phyloP scores from a whole-genome alignment of 345 rosid genomes.

The Pistacia vera region DNA sequence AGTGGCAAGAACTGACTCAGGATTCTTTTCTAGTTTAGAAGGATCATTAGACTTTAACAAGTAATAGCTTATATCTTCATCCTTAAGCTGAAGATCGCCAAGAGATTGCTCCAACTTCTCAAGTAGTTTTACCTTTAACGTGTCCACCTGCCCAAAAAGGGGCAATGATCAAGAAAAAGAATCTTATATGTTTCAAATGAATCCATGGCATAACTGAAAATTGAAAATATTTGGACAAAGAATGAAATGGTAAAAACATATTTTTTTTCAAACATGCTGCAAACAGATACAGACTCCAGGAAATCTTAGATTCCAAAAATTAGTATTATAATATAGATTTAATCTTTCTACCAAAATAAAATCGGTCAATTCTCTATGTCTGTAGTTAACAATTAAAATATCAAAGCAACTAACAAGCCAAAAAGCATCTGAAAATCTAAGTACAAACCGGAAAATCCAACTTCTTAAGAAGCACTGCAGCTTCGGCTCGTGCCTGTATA shows the following conservation, averaged over 20 bases:
- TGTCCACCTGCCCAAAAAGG: conserved; percentile 64
- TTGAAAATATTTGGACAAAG: not conserved
- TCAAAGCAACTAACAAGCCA: conserved; percentile 9
- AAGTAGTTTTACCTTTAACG: conserved; percentile 77
- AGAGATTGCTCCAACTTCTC: conserved; percentile 92
- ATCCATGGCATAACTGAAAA: not conserved
- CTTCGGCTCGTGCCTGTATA: conserved; percentile 95
- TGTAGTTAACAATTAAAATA: not conserved
- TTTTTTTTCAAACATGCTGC: not conserved
- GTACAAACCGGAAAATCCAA: conserved; percentile 89
- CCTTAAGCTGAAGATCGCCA: conserved; percentile 66
- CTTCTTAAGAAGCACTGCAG: conserved; percentile 94
- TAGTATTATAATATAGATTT: not conserved
- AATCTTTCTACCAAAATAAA: conserved; percentile 1
- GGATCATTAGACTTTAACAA: conserved; percentile 42
- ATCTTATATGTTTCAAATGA: not conserved
- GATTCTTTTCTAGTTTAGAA: conserved; percentile 39
- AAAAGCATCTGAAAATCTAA: conserved; percentile 21
- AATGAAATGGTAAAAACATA: not conserved
- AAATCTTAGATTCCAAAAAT: conserved; percentile 3
- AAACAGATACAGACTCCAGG: not conserved
- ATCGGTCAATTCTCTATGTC: not conserved
- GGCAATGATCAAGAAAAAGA: not conserved
- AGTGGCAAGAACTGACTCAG: conserved; percentile 36
- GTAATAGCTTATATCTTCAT: conserved; percentile 43